Evolutionary conservation across 208 protist genomes (phyloP).

Genomic region (Acanthamoeba polyphaga): DNA sequence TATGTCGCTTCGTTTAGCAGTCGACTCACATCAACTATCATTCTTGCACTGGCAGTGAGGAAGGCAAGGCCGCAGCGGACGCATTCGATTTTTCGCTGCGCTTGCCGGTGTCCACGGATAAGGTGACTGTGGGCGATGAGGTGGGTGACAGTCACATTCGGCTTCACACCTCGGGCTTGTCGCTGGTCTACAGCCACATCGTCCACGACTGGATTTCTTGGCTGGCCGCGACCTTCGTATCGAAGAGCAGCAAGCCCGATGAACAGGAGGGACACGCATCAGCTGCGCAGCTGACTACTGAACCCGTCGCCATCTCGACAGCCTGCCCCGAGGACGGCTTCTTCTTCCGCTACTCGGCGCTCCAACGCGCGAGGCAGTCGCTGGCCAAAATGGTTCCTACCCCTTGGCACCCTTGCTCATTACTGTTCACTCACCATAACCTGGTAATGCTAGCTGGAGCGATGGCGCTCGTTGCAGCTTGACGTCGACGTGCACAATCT

Average conservation of each 20-base stretch:
- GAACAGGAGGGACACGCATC: background rate
- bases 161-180: conserved; percentile 12
- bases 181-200: conserved; percentile 56
- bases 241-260: background rate
- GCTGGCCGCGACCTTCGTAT: background rate
- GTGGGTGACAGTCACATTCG: background rate
- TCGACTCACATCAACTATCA: background rate
- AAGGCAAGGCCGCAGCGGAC: background rate
- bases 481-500: background rate
- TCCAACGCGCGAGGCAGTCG: background rate
- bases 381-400: background rate
- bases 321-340: background rate
- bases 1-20: background rate
- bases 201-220: conserved; percentile 45
- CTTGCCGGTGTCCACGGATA: background rate
- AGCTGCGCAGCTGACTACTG: background rate
- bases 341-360: background rate
- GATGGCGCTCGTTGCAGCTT: background rate
- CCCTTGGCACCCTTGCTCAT: background rate
- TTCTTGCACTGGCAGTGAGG: background rate
- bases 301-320: too few relatives aligned
- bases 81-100: background rate
- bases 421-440: background rate
- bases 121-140: background rate
- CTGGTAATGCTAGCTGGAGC: background rate